A percentile compares a stretch with the other conserved stretches of the same genome.
These are phyloP conservation scores for Pseudocercospora vitis DNA, from an alignment of 2,329 filamentous ascomycete genomes.

Conservation along the genomic window DNA sequence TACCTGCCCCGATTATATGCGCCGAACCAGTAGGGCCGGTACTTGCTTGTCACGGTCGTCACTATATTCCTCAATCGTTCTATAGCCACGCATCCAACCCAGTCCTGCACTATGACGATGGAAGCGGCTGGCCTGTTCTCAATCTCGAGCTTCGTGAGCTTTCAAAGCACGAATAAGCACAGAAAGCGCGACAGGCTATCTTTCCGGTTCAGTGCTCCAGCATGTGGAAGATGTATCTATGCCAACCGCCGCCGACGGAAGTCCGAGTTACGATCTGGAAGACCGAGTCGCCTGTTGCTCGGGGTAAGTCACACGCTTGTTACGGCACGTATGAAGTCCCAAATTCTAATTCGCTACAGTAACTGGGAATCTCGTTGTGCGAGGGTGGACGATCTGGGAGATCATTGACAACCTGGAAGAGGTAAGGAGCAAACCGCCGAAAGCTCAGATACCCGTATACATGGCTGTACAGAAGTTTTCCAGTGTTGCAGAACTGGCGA, in stretches of 20 bases:
- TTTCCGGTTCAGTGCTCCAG: slow-evolving; percentile 1
- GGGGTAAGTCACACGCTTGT: too few species aligned
- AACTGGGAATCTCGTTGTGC: slow-evolving; percentile 2
- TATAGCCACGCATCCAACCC: slow-evolving; percentile 9
- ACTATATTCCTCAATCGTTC: slow-evolving; percentile 10
- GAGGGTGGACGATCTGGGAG: slow-evolving; percentile 10
- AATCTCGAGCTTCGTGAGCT: slow-evolving; percentile 16
- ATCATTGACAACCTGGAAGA: slow-evolving; percentile 15
- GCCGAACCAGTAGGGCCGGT: slow-evolving; percentile 4
- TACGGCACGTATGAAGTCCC: too few species aligned
- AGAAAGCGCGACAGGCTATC: not conserved
- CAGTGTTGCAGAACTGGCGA: not conserved
- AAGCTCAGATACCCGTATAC: not conserved
- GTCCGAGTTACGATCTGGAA: slow-evolving; percentile 11
- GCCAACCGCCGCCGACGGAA: slow-evolving; percentile 11
- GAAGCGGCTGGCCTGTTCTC: not conserved
- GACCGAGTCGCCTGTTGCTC: not conserved
- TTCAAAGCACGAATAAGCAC: slow-evolving; percentile 1
- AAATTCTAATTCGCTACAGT: too few species aligned
- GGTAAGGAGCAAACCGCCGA: not conserved
- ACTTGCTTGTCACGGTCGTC: slow-evolving; percentile 8
- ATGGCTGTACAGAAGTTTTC: not conserved
- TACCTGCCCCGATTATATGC: not conserved
- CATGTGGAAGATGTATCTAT: slow-evolving; percentile 14
- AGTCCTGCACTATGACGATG: not conserved